Evolutionary conservation across 1,139 yeast species (phyloP).

Genomic region (Ogataea hybrid): DNA sequence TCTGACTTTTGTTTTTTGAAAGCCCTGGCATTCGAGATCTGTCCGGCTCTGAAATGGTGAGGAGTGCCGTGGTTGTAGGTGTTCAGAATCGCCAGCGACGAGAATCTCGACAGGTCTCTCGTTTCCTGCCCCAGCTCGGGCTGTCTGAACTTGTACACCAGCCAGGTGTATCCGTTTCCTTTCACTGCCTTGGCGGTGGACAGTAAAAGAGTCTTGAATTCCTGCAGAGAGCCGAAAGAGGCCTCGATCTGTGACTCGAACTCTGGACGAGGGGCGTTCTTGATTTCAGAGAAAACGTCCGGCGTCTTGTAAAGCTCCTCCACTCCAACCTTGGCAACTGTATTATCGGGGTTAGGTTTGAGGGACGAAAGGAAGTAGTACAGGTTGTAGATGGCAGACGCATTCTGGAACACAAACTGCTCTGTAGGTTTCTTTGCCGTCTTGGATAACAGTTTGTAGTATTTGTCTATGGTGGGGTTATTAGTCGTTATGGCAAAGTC

Average conservation of each 20-base stretch:
- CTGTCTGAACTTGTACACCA: slow-evolving; percentile 25
- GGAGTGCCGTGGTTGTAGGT: slow-evolving; percentile 78
- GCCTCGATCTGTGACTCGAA: slow-evolving; percentile 34
- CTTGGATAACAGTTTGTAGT: slow-evolving; percentile 37
- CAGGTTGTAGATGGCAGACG: slow-evolving; percentile 58
- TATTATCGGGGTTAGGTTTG: slow-evolving; percentile 26
- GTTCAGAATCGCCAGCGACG: slow-evolving; percentile 58
- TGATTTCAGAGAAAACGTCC: slow-evolving; percentile 16
- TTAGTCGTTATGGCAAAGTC: slow-evolving; percentile 21
- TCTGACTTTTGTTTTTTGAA: slow-evolving; percentile 19
- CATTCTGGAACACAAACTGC: slow-evolving; percentile 49
- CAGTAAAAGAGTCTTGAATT: slow-evolving; percentile 61
- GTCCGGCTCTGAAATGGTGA: slow-evolving; percentile 51
- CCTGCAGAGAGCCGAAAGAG: slow-evolving; percentile 67
- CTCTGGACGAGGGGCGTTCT: slow-evolving; percentile 36
- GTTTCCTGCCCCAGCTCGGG: slow-evolving; percentile 22
- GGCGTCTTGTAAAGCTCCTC: slow-evolving; percentile 37
- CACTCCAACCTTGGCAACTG: slow-evolving; percentile 28
- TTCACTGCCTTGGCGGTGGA: slow-evolving; percentile 62
- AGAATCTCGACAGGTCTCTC: slow-evolving; percentile 24
- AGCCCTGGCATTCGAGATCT: slow-evolving; percentile 34
- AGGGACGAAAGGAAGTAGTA: slow-evolving; percentile 59
- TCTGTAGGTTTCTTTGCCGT: slow-evolving; percentile 50
- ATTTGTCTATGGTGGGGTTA: slow-evolving; percentile 33
- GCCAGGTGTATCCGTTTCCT: slow-evolving; percentile 78